Base-by-base conservation (phyloP, 768 basidiomycete genomes). In the Clitopilus hobsonii region DNA sequence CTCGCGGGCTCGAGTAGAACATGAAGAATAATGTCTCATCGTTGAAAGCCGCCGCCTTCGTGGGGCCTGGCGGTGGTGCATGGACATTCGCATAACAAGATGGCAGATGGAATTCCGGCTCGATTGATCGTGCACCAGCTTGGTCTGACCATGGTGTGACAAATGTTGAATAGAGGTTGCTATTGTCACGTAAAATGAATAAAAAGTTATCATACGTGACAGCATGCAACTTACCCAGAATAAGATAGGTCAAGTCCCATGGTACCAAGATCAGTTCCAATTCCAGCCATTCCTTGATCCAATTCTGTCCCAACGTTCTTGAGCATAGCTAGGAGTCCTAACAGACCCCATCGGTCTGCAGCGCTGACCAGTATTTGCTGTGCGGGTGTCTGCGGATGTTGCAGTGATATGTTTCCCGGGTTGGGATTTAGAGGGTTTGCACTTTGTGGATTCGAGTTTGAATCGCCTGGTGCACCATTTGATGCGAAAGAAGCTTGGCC, bases 11-110 rank as follows among this genome's bases (percentile, higher is more conserved):
- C 54, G 92, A 86, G 74, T 98, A 98, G 79, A 98, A 98, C 84
- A 96, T 94, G 80, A 92, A 96, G 73, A 98, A 97, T 24, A 98
- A 74, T 14, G 95, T 97, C 72, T 98, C 95, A 69, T 98, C 95
- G 69, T 88, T 89, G 72, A 98, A 96, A 50, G 86, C 83, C 1
- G 81, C 79, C 16, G 86, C 89, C 73, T 94, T 94, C 59, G 67
- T 77, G 52, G 89, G 87, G 3, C 89, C 89, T 30, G 91, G 89
- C 47, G 93, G 85, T 30, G 88, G 86, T 28, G 95, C 86, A 62
- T 91, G 88, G 49, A 97, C 94, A 69, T 88, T 94, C 58, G 74
- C 69, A 63, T 98, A 98, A 72, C 94, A 97, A 25, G 83, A 75
- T 36, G 95, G 95, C 49, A 95, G 81, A 63, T 91, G 87, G 68